Evolutionary conservation across 2,329 filamentous ascomycete species (phyloP), one percentile per base, ranked within the genome.

Genomic region (Metarhizium sp.): DNA sequence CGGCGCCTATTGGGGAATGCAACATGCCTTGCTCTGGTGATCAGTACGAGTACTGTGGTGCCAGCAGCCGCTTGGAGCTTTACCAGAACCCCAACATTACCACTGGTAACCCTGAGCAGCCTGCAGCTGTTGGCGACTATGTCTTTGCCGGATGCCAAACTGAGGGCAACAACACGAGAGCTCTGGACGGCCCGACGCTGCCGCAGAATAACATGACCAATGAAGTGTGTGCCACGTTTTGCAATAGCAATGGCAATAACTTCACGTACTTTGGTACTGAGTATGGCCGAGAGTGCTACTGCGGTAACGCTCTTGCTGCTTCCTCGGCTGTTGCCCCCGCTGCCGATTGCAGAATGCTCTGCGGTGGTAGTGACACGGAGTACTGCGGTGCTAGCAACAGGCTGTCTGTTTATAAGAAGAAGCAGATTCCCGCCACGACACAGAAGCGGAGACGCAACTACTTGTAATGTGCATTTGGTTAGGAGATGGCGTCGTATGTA

Each of bases 381-480:
- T 71, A 66, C 54, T 77, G 75, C 54, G 75, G 75, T 20, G 71
- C 66, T 6, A 65, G 68, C 2, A 69, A 69, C 56, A 63, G 73
- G 56, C 57, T 77, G 59, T 67, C 64, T 6, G 61, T 72, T 16
- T 72, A 71, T 46, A 64, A 61, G 53, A 66, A 64, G 63, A 61
- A 62, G 59, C 42, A 53, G 18, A 48, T 42, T 5, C 20, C 54
- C 16, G 42, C 42, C 16, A 18, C 42, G n/a, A 18, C 25, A 5
- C 38, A n/a, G 29, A 47, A 25, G 43, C 40, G 20, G 34, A 51
- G 48, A 36, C 18, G 42, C 32, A 46, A 25, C 14, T 11, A 47
- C 32, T 45, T 38, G 36, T 5, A 30, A 16, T 40, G 5, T 34
- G 38, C 38, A 13, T 16, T 2, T 40, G 38, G 11, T 40, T 16